These are phyloP conservation scores for Salix brachista DNA, from an alignment of 345 rosid genomes.

Conservation along the genomic window DNA sequence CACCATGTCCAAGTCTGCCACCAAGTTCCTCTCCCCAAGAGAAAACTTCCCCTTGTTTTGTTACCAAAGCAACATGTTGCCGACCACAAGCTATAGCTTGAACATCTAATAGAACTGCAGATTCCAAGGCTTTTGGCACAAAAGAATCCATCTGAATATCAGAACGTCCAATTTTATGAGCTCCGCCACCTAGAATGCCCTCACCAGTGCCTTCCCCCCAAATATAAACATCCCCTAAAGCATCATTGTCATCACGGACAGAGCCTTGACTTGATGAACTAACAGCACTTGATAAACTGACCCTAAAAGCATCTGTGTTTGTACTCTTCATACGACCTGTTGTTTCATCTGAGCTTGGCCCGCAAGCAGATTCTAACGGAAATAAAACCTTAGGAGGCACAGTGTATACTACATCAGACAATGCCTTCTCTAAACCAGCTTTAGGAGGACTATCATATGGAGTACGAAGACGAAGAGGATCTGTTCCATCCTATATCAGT, in stretches of 20 bases:
- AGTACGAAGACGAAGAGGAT: conserved; percentile 14
- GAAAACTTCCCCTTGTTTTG: conserved; percentile 24
- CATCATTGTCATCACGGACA: conserved; percentile 23
- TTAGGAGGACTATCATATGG: conserved; percentile 24
- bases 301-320: conserved; percentile 37
- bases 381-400: conserved; percentile 40
- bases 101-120: conserved; percentile 22
- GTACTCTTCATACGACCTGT: conserved; percentile 20
- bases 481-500: conserved; percentile 41
- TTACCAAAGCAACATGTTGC: conserved; percentile 15
- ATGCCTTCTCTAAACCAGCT: conserved; percentile 33
- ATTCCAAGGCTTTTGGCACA: conserved; percentile 25
- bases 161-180: conserved; percentile 13
- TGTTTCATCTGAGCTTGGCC: conserved; percentile 30
- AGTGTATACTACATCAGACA: conserved; percentile 54
- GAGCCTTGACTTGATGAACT: conserved; percentile 30
- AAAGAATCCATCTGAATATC: conserved; percentile 14
- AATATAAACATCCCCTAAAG: conserved; percentile 23
- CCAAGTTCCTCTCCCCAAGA: conserved; percentile 22
- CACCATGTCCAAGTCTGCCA: conserved; percentile 63
- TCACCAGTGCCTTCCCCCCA: conserved; percentile 24
- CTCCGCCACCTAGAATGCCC: conserved; percentile 20
- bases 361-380: conserved; percentile 35
- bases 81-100: conserved; percentile 22
- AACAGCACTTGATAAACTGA: conserved; percentile 51